Base-by-base conservation (phyloP, 2,329 filamentous ascomycete genomes). In the Alternaria infectoria region DNA sequence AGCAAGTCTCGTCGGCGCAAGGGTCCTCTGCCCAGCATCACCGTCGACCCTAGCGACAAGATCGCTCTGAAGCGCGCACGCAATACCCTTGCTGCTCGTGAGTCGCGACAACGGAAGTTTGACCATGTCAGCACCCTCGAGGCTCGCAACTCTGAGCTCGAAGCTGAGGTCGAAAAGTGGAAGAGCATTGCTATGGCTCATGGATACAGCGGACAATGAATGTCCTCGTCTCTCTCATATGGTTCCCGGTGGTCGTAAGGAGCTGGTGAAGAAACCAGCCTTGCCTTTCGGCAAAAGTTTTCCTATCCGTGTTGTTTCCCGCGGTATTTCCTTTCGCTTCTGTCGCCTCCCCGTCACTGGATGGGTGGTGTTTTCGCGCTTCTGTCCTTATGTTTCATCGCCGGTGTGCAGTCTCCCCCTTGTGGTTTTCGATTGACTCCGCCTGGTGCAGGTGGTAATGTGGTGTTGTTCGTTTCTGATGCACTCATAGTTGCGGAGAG, bases 31-130 rank as follows among this genome's bases (percentile, higher is more conserved):
- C 90, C 91, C 66, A 90, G 90, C 7, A 94, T 97, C 77, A 83
- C 91, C 64, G 87, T 93, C 40, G 92, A 97, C 71, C 87, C 89
- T 1, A 82, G 73, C 45, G 94, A 97, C 74, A 87, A 87, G 10
- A 79, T 91, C n/a, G 93, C 93, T 19, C 88, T 94, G 86, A 97
- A 97, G 89, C 92, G 95, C 79, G 94, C 93, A 54, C 91, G 93
- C 70, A 98, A 97, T 80, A 97, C 93, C 9, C 87, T 96, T 79
- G 95, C 95, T 17, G 95, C 95, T 73, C 93, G 95, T 70, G 97
- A 97, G 83, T 97, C 93, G 63, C 90, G 95, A 56, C 90, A 93
- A 75, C 90, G 93, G 69, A 97, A 97, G 84, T 89, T 92, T 61
- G 86, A 91, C 77, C 88, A 90, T 71, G 85, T 95, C 65, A 89